phyloP scores from a whole-genome alignment of 164 flowering plant species.

The Buxus sempervirens region DNA sequence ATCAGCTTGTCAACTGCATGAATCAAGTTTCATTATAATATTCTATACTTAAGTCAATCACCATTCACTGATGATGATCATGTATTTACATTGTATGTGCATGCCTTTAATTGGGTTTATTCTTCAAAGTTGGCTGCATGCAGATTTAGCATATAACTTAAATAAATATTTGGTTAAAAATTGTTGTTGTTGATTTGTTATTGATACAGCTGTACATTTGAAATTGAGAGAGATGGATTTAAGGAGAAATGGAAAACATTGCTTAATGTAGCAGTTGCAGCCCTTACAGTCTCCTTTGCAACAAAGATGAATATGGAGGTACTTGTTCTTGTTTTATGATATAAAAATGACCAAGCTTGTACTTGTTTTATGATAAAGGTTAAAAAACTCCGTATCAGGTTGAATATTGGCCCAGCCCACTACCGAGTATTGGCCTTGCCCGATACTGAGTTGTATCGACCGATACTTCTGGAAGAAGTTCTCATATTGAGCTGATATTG shows the following conservation, averaged over 20 bases:
- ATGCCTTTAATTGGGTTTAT: neutral
- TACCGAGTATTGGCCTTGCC: no score
- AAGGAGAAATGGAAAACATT: conserved; percentile 16
- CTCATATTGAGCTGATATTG: no score
- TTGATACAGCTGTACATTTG: conserved; percentile 17
- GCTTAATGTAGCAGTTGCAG: conserved; percentile 21
- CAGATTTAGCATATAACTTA: neutral
- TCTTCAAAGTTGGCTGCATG: neutral
- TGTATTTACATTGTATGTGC: neutral
- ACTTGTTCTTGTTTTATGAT: conserved; percentile 6
- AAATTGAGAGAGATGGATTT: conserved; percentile 18
- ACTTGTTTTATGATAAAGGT: neutral
- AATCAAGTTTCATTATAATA: no score
- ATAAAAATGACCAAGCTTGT: neutral
- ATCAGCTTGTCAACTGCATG: neutral
- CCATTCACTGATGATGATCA: no score
- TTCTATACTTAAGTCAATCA: no score
- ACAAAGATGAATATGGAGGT: conserved; percentile 23
- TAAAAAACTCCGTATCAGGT: no score
- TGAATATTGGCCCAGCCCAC: no score
- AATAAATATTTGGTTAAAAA: neutral
- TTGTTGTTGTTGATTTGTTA: conserved; percentile 9
- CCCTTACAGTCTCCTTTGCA: conserved; percentile 22
- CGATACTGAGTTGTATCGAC: no score
- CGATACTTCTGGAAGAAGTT: no score